Percentiles rank a stretch among this genome's conserved stretches.
These are phyloP conservation scores for Aurinia saxatilis DNA, from an alignment of 345 rosid genomes.

Conservation along the genomic window DNA sequence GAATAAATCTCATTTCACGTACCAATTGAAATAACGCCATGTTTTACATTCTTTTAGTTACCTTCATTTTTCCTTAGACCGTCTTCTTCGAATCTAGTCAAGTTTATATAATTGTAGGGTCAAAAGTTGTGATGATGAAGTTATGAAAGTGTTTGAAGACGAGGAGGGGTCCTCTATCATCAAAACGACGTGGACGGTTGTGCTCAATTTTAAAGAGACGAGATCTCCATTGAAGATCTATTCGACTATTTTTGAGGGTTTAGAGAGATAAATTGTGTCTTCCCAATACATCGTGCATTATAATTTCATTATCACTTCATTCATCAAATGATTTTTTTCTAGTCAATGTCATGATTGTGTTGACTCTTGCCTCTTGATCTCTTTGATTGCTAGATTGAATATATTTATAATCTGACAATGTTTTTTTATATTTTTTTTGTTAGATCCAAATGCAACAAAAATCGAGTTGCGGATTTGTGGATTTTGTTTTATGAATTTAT, in stretches of 20 bases:
- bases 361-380: slow-evolving; percentile 15
- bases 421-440: no score
- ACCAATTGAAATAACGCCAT: no score
- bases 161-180: slow-evolving; percentile 28
- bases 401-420: neutral
- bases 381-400: neutral
- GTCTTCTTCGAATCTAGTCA: neutral
- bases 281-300: slow-evolving; percentile 24
- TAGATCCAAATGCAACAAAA: no score
- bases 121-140: slow-evolving; percentile 29
- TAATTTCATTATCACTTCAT: slow-evolving; percentile 7
- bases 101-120: slow-evolving; percentile 4
- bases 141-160: slow-evolving; percentile 14
- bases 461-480: no score
- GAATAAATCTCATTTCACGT: no score
- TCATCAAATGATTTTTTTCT: neutral
- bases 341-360: slow-evolving; percentile 1
- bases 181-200: slow-evolving; percentile 21
- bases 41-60: neutral
- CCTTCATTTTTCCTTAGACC: neutral
- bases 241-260: slow-evolving; percentile 4
- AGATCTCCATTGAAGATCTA: slow-evolving; percentile 18
- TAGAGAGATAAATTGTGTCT: slow-evolving; percentile 8
- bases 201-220: slow-evolving; percentile 20
- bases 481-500: no score